Percentiles rank a stretch among this genome's conserved stretches.
Evolutionary conservation across 2,329 filamentous ascomycete genomes (phyloP).

Genomic region (Aspergillus carbonarius): DNA sequence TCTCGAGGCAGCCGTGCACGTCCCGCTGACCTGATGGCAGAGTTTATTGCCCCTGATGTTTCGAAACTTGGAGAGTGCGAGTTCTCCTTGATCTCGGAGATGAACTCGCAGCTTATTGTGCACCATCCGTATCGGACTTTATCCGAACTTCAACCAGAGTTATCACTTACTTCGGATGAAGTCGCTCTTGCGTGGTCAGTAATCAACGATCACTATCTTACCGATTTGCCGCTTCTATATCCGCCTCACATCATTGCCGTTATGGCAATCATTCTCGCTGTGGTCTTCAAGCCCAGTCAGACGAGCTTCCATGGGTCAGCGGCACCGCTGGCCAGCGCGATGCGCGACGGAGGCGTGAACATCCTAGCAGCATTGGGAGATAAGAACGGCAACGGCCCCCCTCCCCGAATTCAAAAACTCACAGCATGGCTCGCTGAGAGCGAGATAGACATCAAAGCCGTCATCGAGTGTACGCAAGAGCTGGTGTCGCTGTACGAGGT

Average conservation of each 20-base stretch:
- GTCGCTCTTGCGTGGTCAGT: slow-evolving; percentile 74
- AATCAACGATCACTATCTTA: slow-evolving; percentile 90
- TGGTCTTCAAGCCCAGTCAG: slow-evolving; percentile 73
- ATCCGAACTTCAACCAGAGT: slow-evolving; percentile 65
- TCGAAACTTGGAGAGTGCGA: slow-evolving; percentile 90
- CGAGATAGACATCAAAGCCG: slow-evolving; percentile 76
- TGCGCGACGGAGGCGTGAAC: slow-evolving; percentile 39
- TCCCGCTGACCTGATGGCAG: slow-evolving; percentile 38
- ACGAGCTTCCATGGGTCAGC: slow-evolving; percentile 32
- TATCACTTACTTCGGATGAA: slow-evolving; percentile 76
- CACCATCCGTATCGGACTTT: slow-evolving; percentile 89
- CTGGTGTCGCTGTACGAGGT: slow-evolving; percentile 84
- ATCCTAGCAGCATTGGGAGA: slow-evolving; percentile 37
- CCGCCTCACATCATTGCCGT: slow-evolving; percentile 87
- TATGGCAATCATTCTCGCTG: slow-evolving; percentile 76
- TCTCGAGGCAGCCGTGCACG: background rate
- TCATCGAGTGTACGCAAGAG: slow-evolving; percentile 89
- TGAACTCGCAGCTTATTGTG: slow-evolving; percentile 84
- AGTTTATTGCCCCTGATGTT: slow-evolving; percentile 72
- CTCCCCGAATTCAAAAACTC: slow-evolving; percentile 59
- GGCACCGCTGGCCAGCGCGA: slow-evolving; percentile 33
- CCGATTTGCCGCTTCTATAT: slow-evolving; percentile 81
- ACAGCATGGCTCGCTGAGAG: slow-evolving; percentile 83
- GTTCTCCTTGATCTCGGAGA: slow-evolving; percentile 86
- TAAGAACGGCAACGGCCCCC: slow-evolving; percentile 29